Base-by-base conservation (phyloP, 2,329 filamentous ascomycete species). In the Xylaria sp. region DNA sequence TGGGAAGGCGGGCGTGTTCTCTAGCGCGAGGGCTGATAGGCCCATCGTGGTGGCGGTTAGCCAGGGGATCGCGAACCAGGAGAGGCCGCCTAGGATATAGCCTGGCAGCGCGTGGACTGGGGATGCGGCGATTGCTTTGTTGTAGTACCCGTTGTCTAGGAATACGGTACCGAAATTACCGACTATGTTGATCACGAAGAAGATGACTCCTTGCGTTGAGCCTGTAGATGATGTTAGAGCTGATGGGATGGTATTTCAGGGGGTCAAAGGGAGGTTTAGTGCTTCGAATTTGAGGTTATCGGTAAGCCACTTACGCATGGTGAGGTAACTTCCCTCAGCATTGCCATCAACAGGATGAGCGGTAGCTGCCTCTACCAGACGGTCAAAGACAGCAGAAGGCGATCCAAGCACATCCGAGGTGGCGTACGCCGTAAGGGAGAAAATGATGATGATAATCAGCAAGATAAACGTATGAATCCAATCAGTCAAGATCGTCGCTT, bases 11-110 rank as follows among this genome's bases (percentile, higher is more conserved):
- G 89, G 91, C 73, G 88, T 91, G 72, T 85, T 89, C 79, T 97
- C 94, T 1, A 97, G 86, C 0, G 93, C 92, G 8, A 97, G 84
- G 2, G 92, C 93, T 0, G 92, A 88, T 7, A 97, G 86, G 39
- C 94, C 94, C 89, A 97, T 92, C 1, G 94, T 97, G 0, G 93
- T 97, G 0, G 94, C 94, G 2, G 90, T 92, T 10, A 97, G 85
- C 92, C 93, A 97, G 0, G 94, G 94, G 62, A 98, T 97, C 0
- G 94, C 94, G 74, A 97, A 97, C 94, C 94, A 97, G 59, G 89
- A 90, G 0, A 97, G 86, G 25, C 94, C 94, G 5, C 94, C 94
- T 70, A 95, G 87, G 64, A 97, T 91, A 77, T 97, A 97, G 20
- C 94, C 94, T 0, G 94, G 94, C 2, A 98, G 88, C 0, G 94